A percentile compares a stretch with the other conserved stretches of the same genome.
phyloP scores from a whole-genome alignment of 495 filamentous ascomycete species.

The Penicillium mononematosum region DNA sequence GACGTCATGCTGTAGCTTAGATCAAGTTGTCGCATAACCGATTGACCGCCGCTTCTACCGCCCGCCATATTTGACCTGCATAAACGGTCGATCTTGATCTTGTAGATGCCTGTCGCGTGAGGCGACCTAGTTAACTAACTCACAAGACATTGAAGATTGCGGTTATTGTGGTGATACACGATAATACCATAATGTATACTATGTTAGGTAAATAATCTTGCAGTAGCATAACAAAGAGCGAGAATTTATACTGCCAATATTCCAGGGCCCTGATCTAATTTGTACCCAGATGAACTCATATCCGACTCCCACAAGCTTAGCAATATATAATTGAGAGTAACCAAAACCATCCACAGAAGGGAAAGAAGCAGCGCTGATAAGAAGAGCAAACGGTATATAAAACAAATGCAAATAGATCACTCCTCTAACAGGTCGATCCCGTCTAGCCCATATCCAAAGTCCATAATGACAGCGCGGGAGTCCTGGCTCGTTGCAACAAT shows the following conservation, averaged over 20 bases:
- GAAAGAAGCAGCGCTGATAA: slow-evolving; percentile 17
- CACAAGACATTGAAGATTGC: not conserved
- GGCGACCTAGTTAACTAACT: not conserved
- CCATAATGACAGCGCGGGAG: slow-evolving; percentile 84
- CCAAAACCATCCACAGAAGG: slow-evolving; percentile 3
- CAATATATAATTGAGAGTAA: slow-evolving; percentile 15
- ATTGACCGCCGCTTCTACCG: not conserved
- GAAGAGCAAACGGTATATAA: slow-evolving; percentile 17
- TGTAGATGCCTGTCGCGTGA: not conserved
- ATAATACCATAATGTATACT: not conserved
- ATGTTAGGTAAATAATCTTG: not conserved
- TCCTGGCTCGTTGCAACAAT: slow-evolving; percentile 95
- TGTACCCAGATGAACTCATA: slow-evolving; percentile 5
- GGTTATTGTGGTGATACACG: not conserved
- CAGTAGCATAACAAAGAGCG: not conserved
- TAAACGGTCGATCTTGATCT: slow-evolving; percentile 1
- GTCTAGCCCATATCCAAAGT: slow-evolving; percentile 57
- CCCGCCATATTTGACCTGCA: not conserved
- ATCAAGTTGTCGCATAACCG: not conserved
- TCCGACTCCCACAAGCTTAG: slow-evolving; percentile 20
- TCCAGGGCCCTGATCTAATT: slow-evolving; percentile 5
- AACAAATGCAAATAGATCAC: slow-evolving; percentile 26
- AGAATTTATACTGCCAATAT: slow-evolving; percentile 15
- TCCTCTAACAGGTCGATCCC: slow-evolving; percentile 50
- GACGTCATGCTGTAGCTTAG: not conserved